Percentiles rank a stretch among this genome's conserved stretches.
Evolutionary conservation across 768 basidiomycete genomes (phyloP).

Genomic region (Calocera viscosa): DNA sequence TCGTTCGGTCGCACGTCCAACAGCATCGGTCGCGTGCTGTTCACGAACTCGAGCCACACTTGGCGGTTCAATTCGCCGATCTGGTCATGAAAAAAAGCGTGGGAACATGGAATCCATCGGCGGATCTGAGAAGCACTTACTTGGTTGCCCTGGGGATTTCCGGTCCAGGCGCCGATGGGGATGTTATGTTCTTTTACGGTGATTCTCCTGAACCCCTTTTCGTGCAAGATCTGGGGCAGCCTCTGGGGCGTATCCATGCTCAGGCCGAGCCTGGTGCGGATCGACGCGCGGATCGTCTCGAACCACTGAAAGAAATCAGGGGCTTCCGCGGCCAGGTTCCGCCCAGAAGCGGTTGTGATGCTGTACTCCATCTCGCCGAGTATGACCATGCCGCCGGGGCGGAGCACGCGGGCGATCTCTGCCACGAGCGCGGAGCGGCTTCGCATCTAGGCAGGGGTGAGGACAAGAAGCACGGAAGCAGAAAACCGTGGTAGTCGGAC

Average conservation of each 20-base stretch:
- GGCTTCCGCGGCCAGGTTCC: neutral
- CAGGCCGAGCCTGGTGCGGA: neutral
- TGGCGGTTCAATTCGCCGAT: slow-evolving; percentile 1
- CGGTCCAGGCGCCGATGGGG: neutral
- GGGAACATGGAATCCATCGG: too few species aligned
- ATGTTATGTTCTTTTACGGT: neutral
- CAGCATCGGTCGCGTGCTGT: neutral
- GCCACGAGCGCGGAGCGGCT: neutral
- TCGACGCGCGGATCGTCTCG: neutral
- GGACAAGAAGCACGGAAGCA: neutral
- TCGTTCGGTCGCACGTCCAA: neutral
- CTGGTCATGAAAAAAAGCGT: neutral
- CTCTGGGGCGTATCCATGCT: neutral
- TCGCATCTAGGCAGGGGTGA: neutral
- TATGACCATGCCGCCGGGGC: neutral
- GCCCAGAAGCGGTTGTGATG: neutral
- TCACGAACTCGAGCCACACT: slow-evolving; percentile 4
- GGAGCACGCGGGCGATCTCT: neutral
- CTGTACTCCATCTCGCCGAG: slow-evolving; percentile 4
- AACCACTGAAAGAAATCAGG: neutral
- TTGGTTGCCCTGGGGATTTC: neutral
- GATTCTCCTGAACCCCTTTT: slow-evolving; percentile 4
- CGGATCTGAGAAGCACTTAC: neutral
- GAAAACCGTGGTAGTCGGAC: neutral
- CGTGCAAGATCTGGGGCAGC: neutral